Evolutionary conservation across 2,329 filamentous ascomycete species (phyloP).

Genomic region (Fusarium ambrosium): DNA sequence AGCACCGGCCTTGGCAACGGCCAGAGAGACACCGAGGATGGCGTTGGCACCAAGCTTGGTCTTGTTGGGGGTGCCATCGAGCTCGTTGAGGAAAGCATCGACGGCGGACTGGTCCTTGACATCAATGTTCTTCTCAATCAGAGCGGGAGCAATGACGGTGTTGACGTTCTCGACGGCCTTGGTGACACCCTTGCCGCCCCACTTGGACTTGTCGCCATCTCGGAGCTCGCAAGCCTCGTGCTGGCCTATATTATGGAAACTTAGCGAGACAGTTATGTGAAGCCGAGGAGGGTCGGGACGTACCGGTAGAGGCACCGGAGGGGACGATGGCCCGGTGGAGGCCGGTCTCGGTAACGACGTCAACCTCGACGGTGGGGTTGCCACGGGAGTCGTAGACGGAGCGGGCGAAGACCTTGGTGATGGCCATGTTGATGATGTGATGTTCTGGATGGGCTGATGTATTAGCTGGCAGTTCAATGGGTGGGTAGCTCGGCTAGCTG

Average conservation of each 20-base stretch:
- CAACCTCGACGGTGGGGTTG: conserved; percentile 99
- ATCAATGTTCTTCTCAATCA: conserved; percentile 86
- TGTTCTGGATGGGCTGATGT: conserved; percentile 38
- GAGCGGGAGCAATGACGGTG: conserved; percentile 80
- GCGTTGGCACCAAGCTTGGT: conserved; percentile 89
- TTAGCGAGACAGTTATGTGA: conserved; percentile 41
- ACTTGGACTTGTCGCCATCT: conserved; percentile 89
- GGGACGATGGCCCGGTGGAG: conserved; percentile 98
- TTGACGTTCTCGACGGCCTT: conserved; percentile 92
- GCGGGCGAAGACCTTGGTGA: conserved; percentile 91
- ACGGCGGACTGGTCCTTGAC: conserved; percentile 89
- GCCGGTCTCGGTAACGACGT: conserved; percentile 95
- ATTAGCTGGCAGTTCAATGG: conserved; percentile 36
- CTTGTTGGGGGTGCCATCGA: conserved; percentile 90
- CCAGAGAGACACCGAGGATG: conserved; percentile 87
- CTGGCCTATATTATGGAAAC: conserved; percentile 70
- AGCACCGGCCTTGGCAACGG: conserved; percentile 88
- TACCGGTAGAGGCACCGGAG: conserved; percentile 94
- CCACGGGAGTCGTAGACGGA: conserved; percentile 98
- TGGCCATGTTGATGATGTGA: conserved; percentile 77
- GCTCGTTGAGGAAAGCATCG: conserved; percentile 86
- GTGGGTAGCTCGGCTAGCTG: conserved; percentile 26
- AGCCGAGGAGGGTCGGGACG: conserved; percentile 53
- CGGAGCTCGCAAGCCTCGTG: conserved; percentile 93
- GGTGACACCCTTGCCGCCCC: conserved; percentile 88